Percentiles rank a stretch among this genome's conserved stretches.
Evolutionary conservation across 352 stramenopile genomes (phyloP).

Genomic region (Phytophthora podocarpi): DNA sequence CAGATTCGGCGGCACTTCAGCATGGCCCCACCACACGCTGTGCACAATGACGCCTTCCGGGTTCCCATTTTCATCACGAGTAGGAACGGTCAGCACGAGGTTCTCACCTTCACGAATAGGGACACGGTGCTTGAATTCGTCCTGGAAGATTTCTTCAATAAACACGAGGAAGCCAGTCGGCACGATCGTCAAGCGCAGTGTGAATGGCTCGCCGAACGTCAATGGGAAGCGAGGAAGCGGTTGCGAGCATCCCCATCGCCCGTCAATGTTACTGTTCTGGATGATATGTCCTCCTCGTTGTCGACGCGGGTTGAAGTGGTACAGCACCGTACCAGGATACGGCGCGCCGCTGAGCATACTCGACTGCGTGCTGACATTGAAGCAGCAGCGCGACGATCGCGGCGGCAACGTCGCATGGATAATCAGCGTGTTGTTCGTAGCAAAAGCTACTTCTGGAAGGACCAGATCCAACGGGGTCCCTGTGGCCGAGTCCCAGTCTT

Average conservation of each 20-base stretch:
- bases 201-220: constrained; percentile 79
- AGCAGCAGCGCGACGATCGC: constrained; percentile 68
- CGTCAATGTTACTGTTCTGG: constrained; percentile 86
- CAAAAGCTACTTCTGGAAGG: constrained; percentile 76
- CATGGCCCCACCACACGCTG: constrained; percentile 86
- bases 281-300: constrained; percentile 70
- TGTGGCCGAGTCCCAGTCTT: constrained; percentile 83
- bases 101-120: constrained; percentile 86
- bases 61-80: constrained; percentile 78
- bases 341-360: constrained; percentile 72
- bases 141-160: constrained; percentile 81
- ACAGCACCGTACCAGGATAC: constrained; percentile 79
- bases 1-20: constrained; percentile 69
- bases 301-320: constrained; percentile 81
- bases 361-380: constrained; percentile 79
- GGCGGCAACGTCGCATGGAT: constrained; percentile 75
- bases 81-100: constrained; percentile 75
- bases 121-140: constrained; percentile 85
- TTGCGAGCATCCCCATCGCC: constrained; percentile 74
- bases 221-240: constrained; percentile 68
- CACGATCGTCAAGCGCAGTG: constrained; percentile 72
- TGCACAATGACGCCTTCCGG: constrained; percentile 75
- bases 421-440: constrained; percentile 87
- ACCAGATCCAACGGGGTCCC: constrained; percentile 63
- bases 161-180: constrained; percentile 79